These are phyloP conservation scores for Fistulinella prunicolor DNA, from an alignment of 768 basidiomycete genomes.

Conservation along the genomic window DNA sequence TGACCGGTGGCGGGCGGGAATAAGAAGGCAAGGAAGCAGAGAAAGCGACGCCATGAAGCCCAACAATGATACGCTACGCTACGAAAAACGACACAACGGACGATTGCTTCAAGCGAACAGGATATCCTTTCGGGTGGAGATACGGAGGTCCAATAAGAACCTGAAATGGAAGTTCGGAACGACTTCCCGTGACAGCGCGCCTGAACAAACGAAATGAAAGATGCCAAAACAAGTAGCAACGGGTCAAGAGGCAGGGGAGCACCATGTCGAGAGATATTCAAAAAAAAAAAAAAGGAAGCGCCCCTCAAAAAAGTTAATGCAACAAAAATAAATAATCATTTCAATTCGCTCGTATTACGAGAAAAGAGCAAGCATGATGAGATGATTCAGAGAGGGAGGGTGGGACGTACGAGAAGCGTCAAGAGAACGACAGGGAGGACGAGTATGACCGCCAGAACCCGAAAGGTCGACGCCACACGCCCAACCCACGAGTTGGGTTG, in stretches of 20 bases:
- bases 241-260: not conserved
- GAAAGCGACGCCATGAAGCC: no score
- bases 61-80: not conserved
- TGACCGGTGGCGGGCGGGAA: no score
- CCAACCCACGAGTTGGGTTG: constrained; percentile 64
- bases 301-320: not conserved
- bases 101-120: constrained; percentile 5
- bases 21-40: no score
- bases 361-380: no score
- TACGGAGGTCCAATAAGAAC: constrained; percentile 7
- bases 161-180: constrained; percentile 9
- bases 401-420: constrained; percentile 58
- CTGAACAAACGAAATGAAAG: not conserved
- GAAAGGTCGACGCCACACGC: constrained; percentile 58
- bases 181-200: constrained; percentile 10
- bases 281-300: not conserved
- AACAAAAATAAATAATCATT: constrained; percentile 3
- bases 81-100: not conserved
- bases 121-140: constrained; percentile 21
- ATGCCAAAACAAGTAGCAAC: not conserved
- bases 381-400: constrained; percentile 1
- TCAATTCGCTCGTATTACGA: no score
- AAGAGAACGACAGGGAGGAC: constrained; percentile 53
- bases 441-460: constrained; percentile 56
- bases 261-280: no score